Evolutionary conservation across 2,329 filamentous ascomycete species (phyloP).

Genomic region (Neofusicoccum cordaticola): DNA sequence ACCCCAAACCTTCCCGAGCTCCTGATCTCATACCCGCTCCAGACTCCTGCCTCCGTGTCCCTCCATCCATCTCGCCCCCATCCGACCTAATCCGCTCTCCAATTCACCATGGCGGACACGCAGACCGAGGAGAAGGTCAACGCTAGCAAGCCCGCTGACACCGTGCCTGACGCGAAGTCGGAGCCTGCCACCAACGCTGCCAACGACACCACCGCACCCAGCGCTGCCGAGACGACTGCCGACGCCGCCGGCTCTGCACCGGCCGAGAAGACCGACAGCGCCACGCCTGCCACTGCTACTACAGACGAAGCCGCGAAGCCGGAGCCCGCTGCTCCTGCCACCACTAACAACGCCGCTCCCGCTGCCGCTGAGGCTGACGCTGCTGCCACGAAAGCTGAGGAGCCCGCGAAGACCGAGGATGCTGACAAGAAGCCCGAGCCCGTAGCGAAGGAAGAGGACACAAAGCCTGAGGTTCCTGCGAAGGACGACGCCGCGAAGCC

Average conservation of each 20-base stretch:
- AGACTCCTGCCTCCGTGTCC: neutral
- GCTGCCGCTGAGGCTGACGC: neutral
- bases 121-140: slow-evolving; percentile 5
- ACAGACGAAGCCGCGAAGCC: neutral
- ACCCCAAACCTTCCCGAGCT: neutral
- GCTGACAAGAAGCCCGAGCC: neutral
- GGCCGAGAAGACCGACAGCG: neutral
- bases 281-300: neutral
- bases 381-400: neutral
- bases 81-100: neutral
- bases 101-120: neutral
- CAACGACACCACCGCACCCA: neutral
- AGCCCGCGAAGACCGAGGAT: neutral
- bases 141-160: neutral
- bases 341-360: neutral
- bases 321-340: neutral
- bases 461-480: neutral
- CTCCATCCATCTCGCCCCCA: neutral
- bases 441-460: neutral
- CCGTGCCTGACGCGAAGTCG: neutral
- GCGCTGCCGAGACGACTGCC: neutral
- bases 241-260: neutral
- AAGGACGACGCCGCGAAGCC: neutral
- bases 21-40: neutral
- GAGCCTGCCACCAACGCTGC: neutral